Base-by-base conservation (phyloP, 2,329 filamentous ascomycete species). In the Neonectria magnoliae region DNA sequence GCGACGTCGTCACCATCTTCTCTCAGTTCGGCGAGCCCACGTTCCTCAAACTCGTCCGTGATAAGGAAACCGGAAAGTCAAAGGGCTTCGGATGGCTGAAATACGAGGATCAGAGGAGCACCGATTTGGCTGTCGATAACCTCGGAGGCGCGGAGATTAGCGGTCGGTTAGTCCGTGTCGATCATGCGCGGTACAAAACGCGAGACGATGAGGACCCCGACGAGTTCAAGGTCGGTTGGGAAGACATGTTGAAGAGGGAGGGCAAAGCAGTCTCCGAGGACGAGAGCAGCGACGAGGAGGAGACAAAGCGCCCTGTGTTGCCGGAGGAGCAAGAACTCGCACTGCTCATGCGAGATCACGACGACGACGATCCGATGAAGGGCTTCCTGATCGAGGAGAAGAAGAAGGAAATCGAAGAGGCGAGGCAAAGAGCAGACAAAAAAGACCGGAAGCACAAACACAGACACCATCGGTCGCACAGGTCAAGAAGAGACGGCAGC, bases 291-390 rank as follows among this genome's bases (percentile, higher is more conserved):
- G 82, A 82, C 60, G 82, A 84, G 31, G 81, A 82, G 62, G 80
- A 57, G 77, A 81, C 57, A 77, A 81, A 65, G 78, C 82, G 92
- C 62, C 90, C 91, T 2, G 79, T 92, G 82, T 79, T 97, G 11
- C 91, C 89, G 65, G 94, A 98, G 76, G 94, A 98, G 81, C 82
- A 84, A 60, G 94, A 98, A 76, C 80, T 98, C 54, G 88, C 88
- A 55, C 85, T 89, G 48, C 78, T 98, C 60, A 88, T 97, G 57
- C 82, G 87, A 58, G 90, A 95, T 16, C 91, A 97, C 68, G 96
- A 98, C 69, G 94, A 98, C 25, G 95, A 98, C 66, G 96, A 99
- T 77, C 96, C 96, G 0, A 99, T 99, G 96, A 98, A 97, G 80
- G 89, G 88, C 41, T 98, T 93, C 73, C 77, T 98, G 68, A 89